Conservation (phyloP, 441 rosid genomes). For the Adansonia grandidieri region DNA sequence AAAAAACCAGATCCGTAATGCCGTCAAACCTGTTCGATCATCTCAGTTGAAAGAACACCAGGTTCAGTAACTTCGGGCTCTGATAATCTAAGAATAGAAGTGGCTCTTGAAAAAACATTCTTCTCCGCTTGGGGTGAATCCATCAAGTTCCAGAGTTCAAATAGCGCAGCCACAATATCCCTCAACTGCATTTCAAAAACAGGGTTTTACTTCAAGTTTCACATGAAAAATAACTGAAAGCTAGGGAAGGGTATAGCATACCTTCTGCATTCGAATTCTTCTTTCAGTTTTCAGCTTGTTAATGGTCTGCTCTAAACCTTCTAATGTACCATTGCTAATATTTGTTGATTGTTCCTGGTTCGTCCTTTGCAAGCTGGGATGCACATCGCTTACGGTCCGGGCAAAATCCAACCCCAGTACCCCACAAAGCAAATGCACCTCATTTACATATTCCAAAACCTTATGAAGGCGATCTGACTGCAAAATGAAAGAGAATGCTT, state of each 20-base stretch:
- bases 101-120: slow-evolving; percentile 56
- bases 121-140: slow-evolving; percentile 78
- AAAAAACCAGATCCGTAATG: slow-evolving; percentile 4
- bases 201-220: slow-evolving; percentile 22
- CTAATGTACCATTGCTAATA: slow-evolving; percentile 75
- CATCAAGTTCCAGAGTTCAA: slow-evolving; percentile 94
- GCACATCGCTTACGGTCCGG: slow-evolving; percentile 81
- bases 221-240: slow-evolving; percentile 4
- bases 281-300: slow-evolving; percentile 72
- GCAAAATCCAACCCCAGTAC: slow-evolving; percentile 87
- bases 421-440: slow-evolving; percentile 85
- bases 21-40: slow-evolving; percentile 67
- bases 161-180: slow-evolving; percentile 59
- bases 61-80: slow-evolving; percentile 71
- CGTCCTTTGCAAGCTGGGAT: slow-evolving; percentile 82
- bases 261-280: slow-evolving; percentile 76
- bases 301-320: slow-evolving; percentile 78
- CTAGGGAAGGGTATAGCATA: slow-evolving; percentile 27
- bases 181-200: slow-evolving; percentile 62
- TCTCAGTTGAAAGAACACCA: slow-evolving; percentile 70
- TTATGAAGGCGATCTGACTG: slow-evolving; percentile 93
- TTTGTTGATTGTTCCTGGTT: slow-evolving; percentile 81
- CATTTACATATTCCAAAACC: slow-evolving; percentile 76
- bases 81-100: slow-evolving; percentile 56
- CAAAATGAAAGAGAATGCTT: slow-evolving; percentile 33